Base-by-base conservation (phyloP, 169 alveolate species). In the Amoebophrya sp. region DNA sequence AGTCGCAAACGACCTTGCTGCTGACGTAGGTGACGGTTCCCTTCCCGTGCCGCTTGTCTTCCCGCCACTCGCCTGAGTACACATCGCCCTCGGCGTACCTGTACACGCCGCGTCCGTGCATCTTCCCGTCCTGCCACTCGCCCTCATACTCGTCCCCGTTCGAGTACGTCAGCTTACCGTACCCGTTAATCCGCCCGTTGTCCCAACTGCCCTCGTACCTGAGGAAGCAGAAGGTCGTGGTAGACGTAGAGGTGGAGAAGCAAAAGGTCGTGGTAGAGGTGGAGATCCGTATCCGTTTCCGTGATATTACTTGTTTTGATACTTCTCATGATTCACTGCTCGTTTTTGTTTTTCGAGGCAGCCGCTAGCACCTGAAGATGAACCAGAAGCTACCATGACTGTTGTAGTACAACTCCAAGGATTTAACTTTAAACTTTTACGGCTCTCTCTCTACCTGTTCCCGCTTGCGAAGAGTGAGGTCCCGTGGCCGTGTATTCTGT, bases 71-170 rank as follows among this genome's bases (percentile, higher is more conserved):
- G 23, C 99, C 99, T 5, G 93, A 93, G 93, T 98, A 98, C 69
- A 97, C 96, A 91, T 95, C 99, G 42, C 99, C 99, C 90, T 98
- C 99, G 10, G 94, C 97, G 93, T 97, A 97, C 67, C 94, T 93
- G 95, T 97, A 97, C 41, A 97, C 96, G 0, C 99, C 99, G 39
- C 95, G 93, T 23, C 99, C 99, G 92, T 97, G 97, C 97, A 97
- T 97, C 92, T 95, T 94, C n/a, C 98, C 99, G 58, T 97, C 98
- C 43, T 91, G 94, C 99, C 99, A 98, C 70, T 97, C 98, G 18
- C 99, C 99, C 89, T 97, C 99, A 93, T 97, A 97, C 42, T 95
- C 95, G 91, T 97, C 99, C 0, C 99, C 99, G 93, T 98, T 98
- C 58, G 94, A 93, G 92, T 96, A 97, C 88, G 94, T 96, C 93